Base-by-base conservation (phyloP, 306 rosid genomes). In the Clitoria ternatea region DNA sequence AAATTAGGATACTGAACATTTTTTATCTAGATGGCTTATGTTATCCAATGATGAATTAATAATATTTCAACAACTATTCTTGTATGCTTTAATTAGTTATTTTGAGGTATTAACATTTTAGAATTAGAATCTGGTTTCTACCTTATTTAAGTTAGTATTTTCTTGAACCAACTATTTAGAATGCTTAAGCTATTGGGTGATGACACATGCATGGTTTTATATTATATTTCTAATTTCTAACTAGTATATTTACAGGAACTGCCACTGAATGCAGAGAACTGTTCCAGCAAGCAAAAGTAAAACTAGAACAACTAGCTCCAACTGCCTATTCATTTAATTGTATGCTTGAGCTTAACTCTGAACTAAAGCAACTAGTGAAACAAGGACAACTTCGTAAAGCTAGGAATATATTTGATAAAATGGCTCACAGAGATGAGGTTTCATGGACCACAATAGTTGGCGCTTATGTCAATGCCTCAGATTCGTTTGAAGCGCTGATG, bases 361-460 rank as follows among this genome's bases (percentile, higher is more conserved):
- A 77, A 24, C 53, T 89, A 71, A 87, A 85, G 81, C 83, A 75
- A 60, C 77, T 87, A 6, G 80, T 81, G 42, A 87, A 81, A 79
- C 17, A 59, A 14, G 85, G 88, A 40, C 64, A 47, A 48, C 61
- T 89, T 33, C 7, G 15, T 43, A 80, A 79, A 22, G 96, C 95
- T 2, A 78, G 87, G 63, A 64, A 77, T 1, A 6, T 85, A 86
- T 87, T 89, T 56, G 89, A 85, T 62, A 73, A 72, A 80, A 84
- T 82, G 82, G 56, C 59, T 43, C 74, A 69, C 12, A 78, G 85
- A 79, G 89, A 87, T 65, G 89, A 74, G 71, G 32, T 86, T 77
- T 82, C 97, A 1, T 84, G 89, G 89, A 87, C 89, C 24, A 85
- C 76, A 19, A 61, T 84, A 73, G 77, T 88, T 40, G 64, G 81